Conservation (phyloP, 768 basidiomycete species). For the Boletus sensibilis region DNA sequence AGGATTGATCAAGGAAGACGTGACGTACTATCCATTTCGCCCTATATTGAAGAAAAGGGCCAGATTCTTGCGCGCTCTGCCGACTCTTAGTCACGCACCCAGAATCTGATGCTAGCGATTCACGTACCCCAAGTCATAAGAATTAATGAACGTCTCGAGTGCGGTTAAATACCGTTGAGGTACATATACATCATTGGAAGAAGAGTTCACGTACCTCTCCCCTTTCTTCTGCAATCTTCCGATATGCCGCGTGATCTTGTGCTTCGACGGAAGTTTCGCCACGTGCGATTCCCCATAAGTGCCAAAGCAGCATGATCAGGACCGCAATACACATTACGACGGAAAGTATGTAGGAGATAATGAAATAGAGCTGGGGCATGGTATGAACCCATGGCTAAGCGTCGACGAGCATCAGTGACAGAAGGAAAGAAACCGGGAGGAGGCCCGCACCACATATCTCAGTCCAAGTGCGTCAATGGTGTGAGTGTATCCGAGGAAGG, state of each 20-base stretch:
- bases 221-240: slow-evolving; percentile 60
- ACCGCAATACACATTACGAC: slow-evolving; percentile 75
- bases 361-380: slow-evolving; percentile 67
- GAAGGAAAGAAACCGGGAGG: background rate
- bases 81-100: background rate
- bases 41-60: slow-evolving; percentile 87
- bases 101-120: background rate
- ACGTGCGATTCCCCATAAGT: slow-evolving; percentile 63
- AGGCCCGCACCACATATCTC: slow-evolving; percentile 40
- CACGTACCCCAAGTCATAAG: slow-evolving; percentile 82
- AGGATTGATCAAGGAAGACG: background rate
- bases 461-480: slow-evolving; percentile 60
- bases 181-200: background rate
- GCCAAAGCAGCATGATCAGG: slow-evolving; percentile 68
- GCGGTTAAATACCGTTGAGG: background rate
- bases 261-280: slow-evolving; percentile 91
- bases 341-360: slow-evolving; percentile 74
- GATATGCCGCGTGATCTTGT: slow-evolving; percentile 83
- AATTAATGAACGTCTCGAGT: slow-evolving; percentile 76
- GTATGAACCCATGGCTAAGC: slow-evolving; percentile 52
- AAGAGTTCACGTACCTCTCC: slow-evolving; percentile 54
- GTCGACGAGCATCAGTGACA: background rate
- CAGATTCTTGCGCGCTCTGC: slow-evolving; percentile 60
- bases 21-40: slow-evolving; percentile 75
- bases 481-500: slow-evolving; percentile 59